phyloP scores from a whole-genome alignment of 768 basidiomycete species.

The Hortiboletus flavorubellus region DNA sequence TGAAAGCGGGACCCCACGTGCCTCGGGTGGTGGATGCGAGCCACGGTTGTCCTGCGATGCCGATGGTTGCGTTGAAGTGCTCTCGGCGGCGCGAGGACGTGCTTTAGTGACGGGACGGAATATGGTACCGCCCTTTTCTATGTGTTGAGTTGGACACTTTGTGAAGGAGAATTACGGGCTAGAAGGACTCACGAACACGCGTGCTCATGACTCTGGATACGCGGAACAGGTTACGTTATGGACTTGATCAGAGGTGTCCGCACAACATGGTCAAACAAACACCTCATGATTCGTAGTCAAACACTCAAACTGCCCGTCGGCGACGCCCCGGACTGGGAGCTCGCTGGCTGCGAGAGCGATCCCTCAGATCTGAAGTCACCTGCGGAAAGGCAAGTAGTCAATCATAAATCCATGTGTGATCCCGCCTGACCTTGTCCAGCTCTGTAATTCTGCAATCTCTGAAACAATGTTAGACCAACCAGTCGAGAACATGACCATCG shows the following conservation, averaged over 20 bases:
- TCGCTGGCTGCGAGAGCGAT: slow-evolving; percentile 42
- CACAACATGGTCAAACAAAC: slow-evolving; percentile 29
- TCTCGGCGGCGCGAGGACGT: slow-evolving; percentile 41
- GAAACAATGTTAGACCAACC: slow-evolving; percentile 54
- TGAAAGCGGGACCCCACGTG: background rate
- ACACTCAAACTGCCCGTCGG: slow-evolving; percentile 51
- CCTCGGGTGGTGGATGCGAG: slow-evolving; percentile 9
- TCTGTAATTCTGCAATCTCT: slow-evolving; percentile 62
- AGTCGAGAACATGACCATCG: slow-evolving; percentile 11
- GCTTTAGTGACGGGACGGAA: slow-evolving; percentile 67
- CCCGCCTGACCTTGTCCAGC: slow-evolving; percentile 35
- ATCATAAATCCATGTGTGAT: background rate
- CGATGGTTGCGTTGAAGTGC: slow-evolving; percentile 13
- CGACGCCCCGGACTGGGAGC: slow-evolving; percentile 58
- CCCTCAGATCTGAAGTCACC: slow-evolving; percentile 41
- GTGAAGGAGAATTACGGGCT: slow-evolving; percentile 1
- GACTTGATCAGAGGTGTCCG: background rate
- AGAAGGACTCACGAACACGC: slow-evolving; percentile 56
- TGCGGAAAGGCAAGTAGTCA: slow-evolving; percentile 50
- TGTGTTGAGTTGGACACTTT: background rate
- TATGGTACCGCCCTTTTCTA: slow-evolving; percentile 70
- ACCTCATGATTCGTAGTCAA: slow-evolving; percentile 28
- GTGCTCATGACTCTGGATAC: slow-evolving; percentile 32
- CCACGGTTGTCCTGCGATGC: slow-evolving; percentile 13
- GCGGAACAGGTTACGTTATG: background rate